A percentile compares a stretch with the other conserved stretches of the same genome.
phyloP scores from a whole-genome alignment of 2,329 filamentous ascomycete genomes.

The Phyllosticta capitalensis region DNA sequence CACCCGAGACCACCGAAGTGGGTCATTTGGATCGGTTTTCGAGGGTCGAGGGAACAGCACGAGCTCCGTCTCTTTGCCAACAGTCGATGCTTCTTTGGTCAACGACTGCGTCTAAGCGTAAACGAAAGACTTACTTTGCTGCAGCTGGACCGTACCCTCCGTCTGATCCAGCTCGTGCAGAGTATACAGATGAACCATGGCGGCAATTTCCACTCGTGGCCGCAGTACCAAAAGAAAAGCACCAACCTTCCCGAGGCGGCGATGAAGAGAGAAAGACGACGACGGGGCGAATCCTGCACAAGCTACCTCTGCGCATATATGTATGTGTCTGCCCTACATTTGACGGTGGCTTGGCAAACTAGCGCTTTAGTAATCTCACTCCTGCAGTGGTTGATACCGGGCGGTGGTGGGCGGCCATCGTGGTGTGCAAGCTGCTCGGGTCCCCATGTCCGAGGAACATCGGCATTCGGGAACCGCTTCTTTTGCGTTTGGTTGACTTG shows the following conservation, averaged over 20 bases:
- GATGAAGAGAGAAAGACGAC: background rate
- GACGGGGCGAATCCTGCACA: background rate
- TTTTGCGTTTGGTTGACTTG: background rate
- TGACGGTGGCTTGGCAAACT: background rate
- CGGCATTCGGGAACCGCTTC: background rate
- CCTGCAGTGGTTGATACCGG: background rate
- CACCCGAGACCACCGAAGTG: slow-evolving; percentile 37
- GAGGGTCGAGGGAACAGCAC: slow-evolving; percentile 42
- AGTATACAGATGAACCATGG: slow-evolving; percentile 22
- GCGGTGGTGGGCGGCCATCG: no score
- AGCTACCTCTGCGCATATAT: background rate
- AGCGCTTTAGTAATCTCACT: background rate
- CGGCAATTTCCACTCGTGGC: background rate
- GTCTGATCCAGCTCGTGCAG: slow-evolving; percentile 29
- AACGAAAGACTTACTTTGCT: slow-evolving; percentile 14
- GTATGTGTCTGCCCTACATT: background rate
- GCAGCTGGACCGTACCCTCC: slow-evolving; percentile 31
- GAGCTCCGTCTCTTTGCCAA: background rate
- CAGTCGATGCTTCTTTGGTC: background rate
- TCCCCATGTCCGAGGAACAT: background rate
- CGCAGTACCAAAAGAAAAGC: background rate
- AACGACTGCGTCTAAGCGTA: background rate
- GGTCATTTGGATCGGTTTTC: slow-evolving; percentile 38
- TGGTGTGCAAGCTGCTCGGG: background rate
- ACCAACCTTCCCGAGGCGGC: background rate